phyloP scores from a whole-genome alignment of 495 filamentous ascomycete genomes.

The Hypoxylon lienhwacheense region DNA sequence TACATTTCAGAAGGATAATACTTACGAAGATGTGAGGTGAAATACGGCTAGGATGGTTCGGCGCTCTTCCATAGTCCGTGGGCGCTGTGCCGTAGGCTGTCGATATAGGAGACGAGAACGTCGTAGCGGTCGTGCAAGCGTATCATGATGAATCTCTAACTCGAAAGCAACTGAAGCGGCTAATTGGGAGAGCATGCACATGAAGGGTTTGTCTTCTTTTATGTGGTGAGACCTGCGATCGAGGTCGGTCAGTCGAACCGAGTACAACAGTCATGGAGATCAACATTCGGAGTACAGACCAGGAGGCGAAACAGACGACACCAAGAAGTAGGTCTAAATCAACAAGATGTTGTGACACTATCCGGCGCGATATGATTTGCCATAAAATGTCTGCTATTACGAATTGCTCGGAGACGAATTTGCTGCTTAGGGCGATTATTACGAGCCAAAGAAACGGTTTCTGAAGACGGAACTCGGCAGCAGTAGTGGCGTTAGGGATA shows the following conservation, averaged over 20 bases:
- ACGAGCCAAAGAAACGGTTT: slow-evolving; percentile 37
- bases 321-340: slow-evolving; percentile 31
- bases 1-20: background rate
- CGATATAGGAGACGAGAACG: slow-evolving; percentile 13
- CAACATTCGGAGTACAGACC: slow-evolving; percentile 6
- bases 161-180: slow-evolving; percentile 27
- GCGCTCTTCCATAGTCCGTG: slow-evolving; percentile 29
- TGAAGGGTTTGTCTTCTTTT: slow-evolving; percentile 31
- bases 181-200: slow-evolving; percentile 28
- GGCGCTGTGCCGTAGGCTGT: background rate
- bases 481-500: slow-evolving; percentile 25
- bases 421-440: slow-evolving; percentile 31
- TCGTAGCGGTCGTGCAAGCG: slow-evolving; percentile 5
- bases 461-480: slow-evolving; percentile 28
- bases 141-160: slow-evolving; percentile 23
- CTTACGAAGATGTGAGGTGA: slow-evolving; percentile 49
- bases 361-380: slow-evolving; percentile 25
- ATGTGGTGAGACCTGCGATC: slow-evolving; percentile 26
- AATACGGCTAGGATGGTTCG: slow-evolving; percentile 31
- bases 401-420: slow-evolving; percentile 18
- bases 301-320: slow-evolving; percentile 22
- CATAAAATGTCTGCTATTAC: slow-evolving; percentile 21
- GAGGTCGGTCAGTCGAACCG: background rate
- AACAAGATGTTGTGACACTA: slow-evolving; percentile 22
- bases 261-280: background rate